Evolutionary conservation across 2,329 filamentous ascomycete species (phyloP).

Genomic region (Thermoascus crustaceus): DNA sequence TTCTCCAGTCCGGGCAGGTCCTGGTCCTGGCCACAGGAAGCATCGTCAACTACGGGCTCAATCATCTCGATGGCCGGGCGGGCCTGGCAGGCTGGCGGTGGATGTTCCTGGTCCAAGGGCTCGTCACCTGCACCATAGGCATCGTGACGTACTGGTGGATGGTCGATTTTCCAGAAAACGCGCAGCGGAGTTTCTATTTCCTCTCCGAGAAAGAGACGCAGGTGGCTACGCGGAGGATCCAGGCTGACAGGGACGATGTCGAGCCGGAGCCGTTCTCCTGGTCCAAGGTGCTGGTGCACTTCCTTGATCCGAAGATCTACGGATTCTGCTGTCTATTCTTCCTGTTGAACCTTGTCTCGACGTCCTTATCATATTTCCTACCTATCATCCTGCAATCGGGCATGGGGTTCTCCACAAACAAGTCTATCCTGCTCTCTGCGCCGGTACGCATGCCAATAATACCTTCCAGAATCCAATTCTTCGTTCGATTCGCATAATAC

Average conservation of each 20-base stretch:
- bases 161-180: conserved; percentile 59
- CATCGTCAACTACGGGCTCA: conserved; percentile 63
- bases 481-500: background rate
- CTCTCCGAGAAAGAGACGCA: conserved; percentile 48
- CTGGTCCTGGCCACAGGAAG: conserved; percentile 57
- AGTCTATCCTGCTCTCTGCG: conserved; percentile 54
- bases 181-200: conserved; percentile 50
- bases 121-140: conserved; percentile 52
- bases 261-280: conserved; percentile 49
- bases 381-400: conserved; percentile 51
- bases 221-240: conserved; percentile 51
- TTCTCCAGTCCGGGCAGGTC: conserved; percentile 57
- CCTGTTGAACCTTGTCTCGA: conserved; percentile 59
- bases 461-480: background rate
- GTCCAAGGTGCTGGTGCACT: conserved; percentile 48
- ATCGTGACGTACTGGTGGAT: conserved; percentile 61
- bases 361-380: conserved; percentile 57
- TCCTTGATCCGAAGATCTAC: conserved; percentile 54
- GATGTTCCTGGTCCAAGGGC: conserved; percentile 61
- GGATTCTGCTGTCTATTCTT: conserved; percentile 59
- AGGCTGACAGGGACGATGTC: conserved; percentile 54
- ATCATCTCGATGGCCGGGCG: conserved; percentile 49
- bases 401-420: conserved; percentile 46
- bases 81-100: conserved; percentile 58
- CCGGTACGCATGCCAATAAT: conserved; percentile 42